Evolutionary conservation across 1,284 basidiomycete genomes (phyloP).

Genomic region (Melanopsichium pennsylvanicum): DNA sequence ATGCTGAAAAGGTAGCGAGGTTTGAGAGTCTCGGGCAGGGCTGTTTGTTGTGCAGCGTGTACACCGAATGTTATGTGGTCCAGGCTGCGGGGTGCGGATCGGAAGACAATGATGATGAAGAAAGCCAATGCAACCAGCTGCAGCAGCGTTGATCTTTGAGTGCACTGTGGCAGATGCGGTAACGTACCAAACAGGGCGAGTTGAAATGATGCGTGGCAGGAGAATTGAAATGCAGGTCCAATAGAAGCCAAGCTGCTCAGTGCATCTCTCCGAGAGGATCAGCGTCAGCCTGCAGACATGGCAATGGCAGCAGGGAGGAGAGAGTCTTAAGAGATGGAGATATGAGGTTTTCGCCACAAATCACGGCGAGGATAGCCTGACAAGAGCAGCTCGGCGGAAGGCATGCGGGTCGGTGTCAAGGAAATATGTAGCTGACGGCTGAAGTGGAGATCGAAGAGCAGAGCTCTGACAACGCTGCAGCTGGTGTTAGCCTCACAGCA

Average conservation of each 20-base stretch:
- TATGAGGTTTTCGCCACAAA: too few relatives aligned
- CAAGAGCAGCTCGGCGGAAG: constrained; percentile 24
- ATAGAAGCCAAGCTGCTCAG: constrained; percentile 5
- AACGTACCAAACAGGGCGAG: constrained; percentile 13
- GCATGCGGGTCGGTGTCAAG: constrained; percentile 36
- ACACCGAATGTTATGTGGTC: constrained; percentile 17
- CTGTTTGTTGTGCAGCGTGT: constrained; percentile 19
- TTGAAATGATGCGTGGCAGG: neutral
- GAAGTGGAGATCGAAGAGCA: neutral
- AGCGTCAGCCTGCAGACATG: too few relatives aligned
- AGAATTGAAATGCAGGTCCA: constrained; percentile 16
- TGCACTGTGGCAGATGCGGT: neutral
- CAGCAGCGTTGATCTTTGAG: neutral
- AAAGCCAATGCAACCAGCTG: neutral
- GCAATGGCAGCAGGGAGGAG: too few relatives aligned
- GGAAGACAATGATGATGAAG: constrained; percentile 1
- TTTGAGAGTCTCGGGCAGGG: constrained; percentile 21
- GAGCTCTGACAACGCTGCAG: constrained; percentile 30
- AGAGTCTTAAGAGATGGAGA: too few relatives aligned
- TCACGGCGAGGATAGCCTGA: neutral
- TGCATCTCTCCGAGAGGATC: neutral
- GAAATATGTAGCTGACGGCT: neutral
- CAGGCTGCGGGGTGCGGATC: constrained; percentile 10
- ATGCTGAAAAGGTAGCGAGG: constrained; percentile 2
- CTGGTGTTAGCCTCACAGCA: constrained; percentile 2